Evolutionary conservation across 2,329 filamentous ascomycete genomes (phyloP).

Genomic region (Akanthomyces lecanii): DNA sequence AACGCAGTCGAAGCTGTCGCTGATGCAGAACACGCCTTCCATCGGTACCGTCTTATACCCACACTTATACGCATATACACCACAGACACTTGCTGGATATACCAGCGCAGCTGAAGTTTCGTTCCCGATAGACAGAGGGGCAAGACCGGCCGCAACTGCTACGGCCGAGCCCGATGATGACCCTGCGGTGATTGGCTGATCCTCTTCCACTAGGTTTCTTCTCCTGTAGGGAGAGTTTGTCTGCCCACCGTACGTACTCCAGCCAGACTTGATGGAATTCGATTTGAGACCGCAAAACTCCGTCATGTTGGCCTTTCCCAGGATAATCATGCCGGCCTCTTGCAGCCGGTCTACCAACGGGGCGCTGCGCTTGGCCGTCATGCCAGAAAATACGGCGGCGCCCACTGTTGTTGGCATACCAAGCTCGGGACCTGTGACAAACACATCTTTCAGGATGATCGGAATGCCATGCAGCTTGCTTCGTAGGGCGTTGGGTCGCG

Average conservation of each 20-base stretch:
- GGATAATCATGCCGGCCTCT: constrained; percentile 14
- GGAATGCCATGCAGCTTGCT: constrained; percentile 15
- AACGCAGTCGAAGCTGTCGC: constrained; percentile 11
- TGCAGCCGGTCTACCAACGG: constrained; percentile 11
- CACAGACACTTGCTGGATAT: constrained; percentile 14
- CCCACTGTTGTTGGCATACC: constrained; percentile 17
- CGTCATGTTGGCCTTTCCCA: constrained; percentile 17
- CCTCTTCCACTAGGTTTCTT: constrained; percentile 5
- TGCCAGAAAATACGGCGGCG: background rate
- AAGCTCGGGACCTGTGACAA: constrained; percentile 11
- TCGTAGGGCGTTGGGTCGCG: background rate
- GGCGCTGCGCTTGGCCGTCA: constrained; percentile 7
- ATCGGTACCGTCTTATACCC: background rate
- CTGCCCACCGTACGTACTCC: constrained; percentile 7
- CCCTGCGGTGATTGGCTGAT: constrained; percentile 14
- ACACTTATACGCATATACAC: constrained; percentile 14
- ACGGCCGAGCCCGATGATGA: constrained; percentile 16
- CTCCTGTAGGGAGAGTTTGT: constrained; percentile 15
- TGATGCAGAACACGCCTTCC: constrained; percentile 15
- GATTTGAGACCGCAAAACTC: constrained; percentile 18
- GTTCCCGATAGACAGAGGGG: constrained; percentile 10
- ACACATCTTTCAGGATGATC: constrained; percentile 14
- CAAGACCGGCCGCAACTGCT: constrained; percentile 11
- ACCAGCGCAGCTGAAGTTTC: constrained; percentile 13
- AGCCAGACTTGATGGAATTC: background rate